Percentiles rank a stretch among this genome's conserved stretches.
Evolutionary conservation across 1,284 basidiomycete species (phyloP).

Genomic region (Amylostereum chailletii): DNA sequence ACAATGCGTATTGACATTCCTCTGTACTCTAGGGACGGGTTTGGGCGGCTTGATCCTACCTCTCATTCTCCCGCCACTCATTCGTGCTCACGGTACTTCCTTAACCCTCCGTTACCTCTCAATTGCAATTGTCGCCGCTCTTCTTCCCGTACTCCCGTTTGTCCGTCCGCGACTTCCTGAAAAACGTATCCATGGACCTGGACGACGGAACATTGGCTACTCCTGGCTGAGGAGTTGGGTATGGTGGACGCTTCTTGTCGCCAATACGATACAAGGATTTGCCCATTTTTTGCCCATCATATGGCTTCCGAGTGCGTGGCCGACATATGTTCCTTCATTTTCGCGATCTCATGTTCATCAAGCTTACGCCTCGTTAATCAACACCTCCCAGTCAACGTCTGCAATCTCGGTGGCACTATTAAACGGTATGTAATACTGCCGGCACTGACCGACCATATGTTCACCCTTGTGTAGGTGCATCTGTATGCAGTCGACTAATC

Average conservation of each 20-base stretch:
- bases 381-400: slow-evolving; percentile 10
- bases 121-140: slow-evolving; percentile 9
- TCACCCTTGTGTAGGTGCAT: slow-evolving; percentile 2
- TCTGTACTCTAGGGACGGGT: slow-evolving; percentile 15
- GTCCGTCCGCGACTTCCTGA: slow-evolving; percentile 18
- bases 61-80: slow-evolving; percentile 14
- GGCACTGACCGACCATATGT: not conserved
- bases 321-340: not conserved
- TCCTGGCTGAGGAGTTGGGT: slow-evolving; percentile 12
- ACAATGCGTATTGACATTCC: not conserved
- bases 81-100: slow-evolving; percentile 12
- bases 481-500: slow-evolving; percentile 16
- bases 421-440: slow-evolving; percentile 9
- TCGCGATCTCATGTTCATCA: not conserved
- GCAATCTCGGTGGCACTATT: slow-evolving; percentile 15
- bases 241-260: slow-evolving; percentile 15
- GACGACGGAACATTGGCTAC: slow-evolving; percentile 2
- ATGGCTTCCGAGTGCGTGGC: slow-evolving; percentile 15
- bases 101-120: slow-evolving; percentile 14
- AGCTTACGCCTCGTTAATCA: slow-evolving; percentile 16
- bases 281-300: slow-evolving; percentile 15
- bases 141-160: slow-evolving; percentile 16
- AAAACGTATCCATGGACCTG: slow-evolving; percentile 11
- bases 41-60: slow-evolving; percentile 22
- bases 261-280: slow-evolving; percentile 18